Base-by-base conservation (phyloP, 2,329 filamentous ascomycete genomes). In the Chaetomium strumarium region DNA sequence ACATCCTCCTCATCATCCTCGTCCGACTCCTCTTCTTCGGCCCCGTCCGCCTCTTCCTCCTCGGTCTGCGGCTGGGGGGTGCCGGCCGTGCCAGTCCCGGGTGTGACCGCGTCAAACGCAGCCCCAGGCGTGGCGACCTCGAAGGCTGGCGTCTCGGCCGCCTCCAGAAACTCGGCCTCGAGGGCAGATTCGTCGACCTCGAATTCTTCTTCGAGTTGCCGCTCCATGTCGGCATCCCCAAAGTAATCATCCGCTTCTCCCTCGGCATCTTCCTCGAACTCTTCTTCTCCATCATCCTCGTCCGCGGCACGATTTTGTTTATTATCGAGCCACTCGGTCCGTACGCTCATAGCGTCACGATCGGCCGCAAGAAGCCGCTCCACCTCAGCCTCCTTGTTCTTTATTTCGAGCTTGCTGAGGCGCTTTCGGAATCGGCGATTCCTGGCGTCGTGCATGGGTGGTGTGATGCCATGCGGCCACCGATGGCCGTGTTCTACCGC, bases 391-490 rank as follows among this genome's bases (percentile, higher is more conserved):
- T 95, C 90, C 46, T 92, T 89, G 60, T 89, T 85, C 65, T 92
- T 86, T 57, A 93, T 91, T 58, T 91, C 88, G 55, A 89, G 85
- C 52, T 90, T 84, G 55, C 85, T 89, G 49, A 92, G 81, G 3
- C 89, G 84, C 65, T 91, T 90, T 53, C 90, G 82, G 69, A 95
- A 95, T 31, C 90, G 80, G 29, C 88, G 82, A 66, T 89, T 90
- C 40, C 88, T 78, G 40, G 86, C 89, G 73, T 88, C 89, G 65
- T 89, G 86, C 84, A 95, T 88, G 1, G 90, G 90, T 5, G 90
- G 89, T 1, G 90, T 93, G 17, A 96, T 74, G 31, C 90, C 90
- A 68, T 95, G 90, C 1, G 90, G 86, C 75, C 88, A 95, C 64
- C 83, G 85, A 62, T 85, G 84, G 5, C 71, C 84, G 67, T 69